Conservation (phyloP, 495 filamentous ascomycete genomes). For the Melanomma pulvis-pyrius region DNA sequence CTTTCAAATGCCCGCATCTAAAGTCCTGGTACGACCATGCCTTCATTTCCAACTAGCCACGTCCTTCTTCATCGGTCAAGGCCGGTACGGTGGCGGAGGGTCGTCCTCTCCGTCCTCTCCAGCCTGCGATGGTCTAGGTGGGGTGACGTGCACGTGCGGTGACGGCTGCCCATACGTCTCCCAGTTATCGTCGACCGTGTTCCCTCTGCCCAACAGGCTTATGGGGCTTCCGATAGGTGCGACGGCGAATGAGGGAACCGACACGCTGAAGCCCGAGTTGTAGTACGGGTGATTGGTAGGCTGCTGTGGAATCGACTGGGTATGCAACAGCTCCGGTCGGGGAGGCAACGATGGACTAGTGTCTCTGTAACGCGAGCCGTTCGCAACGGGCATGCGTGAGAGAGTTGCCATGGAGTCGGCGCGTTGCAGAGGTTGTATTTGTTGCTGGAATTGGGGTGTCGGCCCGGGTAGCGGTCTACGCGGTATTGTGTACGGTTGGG, state of each 20-base stretch:
- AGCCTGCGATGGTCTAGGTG: background rate
- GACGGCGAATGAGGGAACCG: slow-evolving; percentile 7
- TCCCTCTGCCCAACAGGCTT: background rate
- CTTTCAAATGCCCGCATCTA: slow-evolving; percentile 6
- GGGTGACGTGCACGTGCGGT: slow-evolving; percentile 3
- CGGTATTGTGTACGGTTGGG: slow-evolving; percentile 2
- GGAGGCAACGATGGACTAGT: slow-evolving; percentile 4
- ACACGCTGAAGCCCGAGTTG: slow-evolving; percentile 23
- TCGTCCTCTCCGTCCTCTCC: slow-evolving; percentile 16
- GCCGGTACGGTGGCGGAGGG: slow-evolving; percentile 30
- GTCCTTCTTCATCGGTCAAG: background rate
- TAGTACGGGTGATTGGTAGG: slow-evolving; percentile 13
- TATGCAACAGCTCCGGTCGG: background rate
- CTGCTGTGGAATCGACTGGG: background rate
- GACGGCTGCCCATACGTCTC: slow-evolving; percentile 18
- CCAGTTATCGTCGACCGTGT: slow-evolving; percentile 27
- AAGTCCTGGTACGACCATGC: background rate
- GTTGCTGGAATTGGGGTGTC: slow-evolving; percentile 6
- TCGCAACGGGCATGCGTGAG: slow-evolving; percentile 30
- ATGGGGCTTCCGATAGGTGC: background rate
- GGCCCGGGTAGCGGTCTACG: background rate
- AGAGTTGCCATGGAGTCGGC: slow-evolving; percentile 27
- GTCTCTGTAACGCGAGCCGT: slow-evolving; percentile 12
- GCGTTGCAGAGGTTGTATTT: slow-evolving; percentile 25
- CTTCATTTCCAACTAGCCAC: background rate